Evolutionary conservation across 2,329 filamentous ascomycete genomes (phyloP).

Genomic region (Paecilomyces dactylethromorphus): DNA sequence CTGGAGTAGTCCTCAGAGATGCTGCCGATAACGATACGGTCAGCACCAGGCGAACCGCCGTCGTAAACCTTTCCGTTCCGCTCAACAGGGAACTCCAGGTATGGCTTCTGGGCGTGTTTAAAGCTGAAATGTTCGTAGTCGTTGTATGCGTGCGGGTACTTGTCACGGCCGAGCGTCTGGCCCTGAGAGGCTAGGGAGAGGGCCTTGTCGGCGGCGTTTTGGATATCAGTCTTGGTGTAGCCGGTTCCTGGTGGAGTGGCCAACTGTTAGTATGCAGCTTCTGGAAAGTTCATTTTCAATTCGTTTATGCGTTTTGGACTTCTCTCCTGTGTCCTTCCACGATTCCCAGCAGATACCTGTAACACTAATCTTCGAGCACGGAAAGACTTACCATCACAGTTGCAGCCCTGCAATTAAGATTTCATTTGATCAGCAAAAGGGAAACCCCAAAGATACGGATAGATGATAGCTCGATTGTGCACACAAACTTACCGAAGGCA

Average conservation of each 20-base stretch:
- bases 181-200: constrained; percentile 16
- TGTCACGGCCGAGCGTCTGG: constrained; percentile 16
- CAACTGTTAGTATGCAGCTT: too few species aligned
- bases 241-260: not conserved
- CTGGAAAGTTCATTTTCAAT: too few species aligned
- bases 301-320: too few species aligned
- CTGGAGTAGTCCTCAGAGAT: constrained; percentile 19
- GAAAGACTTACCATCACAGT: not conserved
- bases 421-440: not conserved
- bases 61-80: constrained; percentile 12
- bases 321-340: too few species aligned
- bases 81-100: constrained; percentile 26
- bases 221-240: constrained; percentile 17
- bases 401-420: not conserved
- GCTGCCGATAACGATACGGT: constrained; percentile 24
- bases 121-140: constrained; percentile 28
- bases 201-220: constrained; percentile 16
- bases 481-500: not conserved
- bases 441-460: not conserved
- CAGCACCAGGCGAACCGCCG: constrained; percentile 19
- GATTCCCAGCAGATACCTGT: too few species aligned
- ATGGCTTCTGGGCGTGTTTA: constrained; percentile 19
- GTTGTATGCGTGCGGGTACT: constrained; percentile 27
- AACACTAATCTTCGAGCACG: too few species aligned
- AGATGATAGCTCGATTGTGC: not conserved